These are phyloP conservation scores for Iris macrosiphon DNA, from an alignment of 106 monocot genomes.

Conservation along the genomic window DNA sequence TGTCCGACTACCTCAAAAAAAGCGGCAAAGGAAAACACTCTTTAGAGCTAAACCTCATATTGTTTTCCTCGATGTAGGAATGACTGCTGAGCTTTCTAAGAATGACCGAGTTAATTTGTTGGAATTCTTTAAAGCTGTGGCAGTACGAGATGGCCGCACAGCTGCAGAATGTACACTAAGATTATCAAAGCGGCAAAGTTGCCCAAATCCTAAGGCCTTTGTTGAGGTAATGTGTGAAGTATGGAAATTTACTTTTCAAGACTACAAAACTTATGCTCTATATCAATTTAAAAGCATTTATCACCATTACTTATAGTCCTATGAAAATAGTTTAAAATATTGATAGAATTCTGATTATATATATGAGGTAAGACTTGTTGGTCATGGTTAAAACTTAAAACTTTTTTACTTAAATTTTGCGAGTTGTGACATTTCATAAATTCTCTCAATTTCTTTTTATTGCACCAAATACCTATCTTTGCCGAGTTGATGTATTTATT, in stretches of 20 bases:
- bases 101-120: slow-evolving; percentile 44
- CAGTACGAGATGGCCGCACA: slow-evolving; percentile 46
- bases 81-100: slow-evolving; percentile 60
- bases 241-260: not conserved
- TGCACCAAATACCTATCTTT: too few relatives aligned
- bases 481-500: too few relatives aligned
- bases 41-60: slow-evolving; percentile 54
- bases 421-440: too few relatives aligned
- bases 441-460: too few relatives aligned
- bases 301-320: too few relatives aligned
- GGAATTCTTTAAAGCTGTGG: slow-evolving; percentile 69
- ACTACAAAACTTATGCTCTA: not conserved
- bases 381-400: too few relatives aligned
- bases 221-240: slow-evolving; percentile 28
- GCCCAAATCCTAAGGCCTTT: slow-evolving; percentile 54
- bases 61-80: slow-evolving; percentile 66
- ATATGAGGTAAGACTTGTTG: too few relatives aligned
- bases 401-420: too few relatives aligned
- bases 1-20: slow-evolving; percentile 33
- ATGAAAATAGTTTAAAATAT: too few relatives aligned
- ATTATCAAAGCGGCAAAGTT: slow-evolving; percentile 47
- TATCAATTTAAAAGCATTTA: too few relatives aligned
- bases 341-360: too few relatives aligned
- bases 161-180: slow-evolving; percentile 52
- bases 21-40: slow-evolving; percentile 20